Conservation (phyloP, 805 yeast genomes). For the Torulaspora franciscae region DNA sequence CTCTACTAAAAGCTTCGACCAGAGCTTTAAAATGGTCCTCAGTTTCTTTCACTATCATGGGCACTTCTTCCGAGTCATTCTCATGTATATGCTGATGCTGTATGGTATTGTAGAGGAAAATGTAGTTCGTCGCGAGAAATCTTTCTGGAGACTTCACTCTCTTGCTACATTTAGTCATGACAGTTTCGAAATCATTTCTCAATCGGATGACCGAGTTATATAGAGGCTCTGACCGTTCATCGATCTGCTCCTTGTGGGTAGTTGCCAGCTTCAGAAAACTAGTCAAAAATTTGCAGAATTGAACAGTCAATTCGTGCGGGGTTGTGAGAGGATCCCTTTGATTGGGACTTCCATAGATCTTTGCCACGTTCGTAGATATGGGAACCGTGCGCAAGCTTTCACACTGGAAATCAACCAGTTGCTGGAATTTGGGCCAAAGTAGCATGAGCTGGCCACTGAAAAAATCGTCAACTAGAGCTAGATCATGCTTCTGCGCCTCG, state of each 20-base stretch:
- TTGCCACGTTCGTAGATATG: conserved; percentile 31
- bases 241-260: conserved; percentile 30
- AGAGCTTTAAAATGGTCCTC: conserved; percentile 29
- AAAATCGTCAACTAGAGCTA: conserved; percentile 65
- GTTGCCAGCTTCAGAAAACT: conserved; percentile 60
- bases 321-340: conserved; percentile 32
- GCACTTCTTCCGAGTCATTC: conserved; percentile 13
- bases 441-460: conserved; percentile 58
- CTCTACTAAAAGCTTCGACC: conserved; percentile 33
- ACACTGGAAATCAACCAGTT: conserved; percentile 70
- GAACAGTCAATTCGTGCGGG: conserved; percentile 70
- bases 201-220: conserved; percentile 62
- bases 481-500: conserved; percentile 61
- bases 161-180: conserved; percentile 63
- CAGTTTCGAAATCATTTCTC: conserved; percentile 73
- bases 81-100: conserved; percentile 19
- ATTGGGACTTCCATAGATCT: conserved; percentile 22
- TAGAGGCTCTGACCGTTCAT: conserved; percentile 58
- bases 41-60: conserved; percentile 29
- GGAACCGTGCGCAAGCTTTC: conserved; percentile 56
- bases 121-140: conserved; percentile 58
- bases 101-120: conserved; percentile 32
- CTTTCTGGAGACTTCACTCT: conserved; percentile 53
- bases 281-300: conserved; percentile 65
- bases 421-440: conserved; percentile 85